These are phyloP conservation scores for Talaromyces sp. DNA, from an alignment of 2,329 filamentous ascomycete genomes.

Conservation along the genomic window DNA sequence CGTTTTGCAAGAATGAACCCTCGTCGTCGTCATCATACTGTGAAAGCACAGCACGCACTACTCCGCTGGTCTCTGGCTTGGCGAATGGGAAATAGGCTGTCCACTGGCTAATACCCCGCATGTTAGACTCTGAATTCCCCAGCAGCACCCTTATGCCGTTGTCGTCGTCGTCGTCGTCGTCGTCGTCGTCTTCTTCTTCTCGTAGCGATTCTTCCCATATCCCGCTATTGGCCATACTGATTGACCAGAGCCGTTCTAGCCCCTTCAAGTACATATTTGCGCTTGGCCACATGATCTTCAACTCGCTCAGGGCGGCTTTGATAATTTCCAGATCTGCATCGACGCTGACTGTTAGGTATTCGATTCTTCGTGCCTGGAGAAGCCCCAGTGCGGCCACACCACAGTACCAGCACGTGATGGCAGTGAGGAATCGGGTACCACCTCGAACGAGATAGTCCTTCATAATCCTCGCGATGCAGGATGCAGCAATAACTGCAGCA, in stretches of 20 bases:
- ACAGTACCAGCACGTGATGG: conserved; percentile 42
- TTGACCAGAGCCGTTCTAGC: conserved; percentile 21
- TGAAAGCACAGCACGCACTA: conserved; percentile 3
- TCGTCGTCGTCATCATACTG: not conserved
- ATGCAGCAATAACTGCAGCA: conserved; percentile 34
- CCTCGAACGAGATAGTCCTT: conserved; percentile 36
- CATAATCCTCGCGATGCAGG: conserved; percentile 35
- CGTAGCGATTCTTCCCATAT: conserved; percentile 9
- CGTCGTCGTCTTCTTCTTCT: too few relatives aligned
- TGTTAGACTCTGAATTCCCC: not conserved
- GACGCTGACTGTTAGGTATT: conserved; percentile 23
- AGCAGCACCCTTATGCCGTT: conserved; percentile 1
- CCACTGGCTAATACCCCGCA: conserved; percentile 24
- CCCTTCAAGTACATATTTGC: conserved; percentile 30
- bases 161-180: conserved; percentile 11
- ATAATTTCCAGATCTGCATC: conserved; percentile 31
- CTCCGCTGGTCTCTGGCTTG: conserved; percentile 22
- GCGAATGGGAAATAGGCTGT: conserved; percentile 31
- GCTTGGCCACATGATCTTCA: conserved; percentile 32
- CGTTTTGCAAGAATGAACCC: not conserved
- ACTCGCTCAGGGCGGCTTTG: conserved; percentile 25
- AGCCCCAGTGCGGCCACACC: conserved; percentile 39
- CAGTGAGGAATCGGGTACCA: conserved; percentile 37
- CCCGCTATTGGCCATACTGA: conserved; percentile 6
- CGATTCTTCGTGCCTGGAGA: conserved; percentile 33